Base-by-base conservation (phyloP, 164 flowering plant genomes). In the Magnolia kwangsiensis region DNA sequence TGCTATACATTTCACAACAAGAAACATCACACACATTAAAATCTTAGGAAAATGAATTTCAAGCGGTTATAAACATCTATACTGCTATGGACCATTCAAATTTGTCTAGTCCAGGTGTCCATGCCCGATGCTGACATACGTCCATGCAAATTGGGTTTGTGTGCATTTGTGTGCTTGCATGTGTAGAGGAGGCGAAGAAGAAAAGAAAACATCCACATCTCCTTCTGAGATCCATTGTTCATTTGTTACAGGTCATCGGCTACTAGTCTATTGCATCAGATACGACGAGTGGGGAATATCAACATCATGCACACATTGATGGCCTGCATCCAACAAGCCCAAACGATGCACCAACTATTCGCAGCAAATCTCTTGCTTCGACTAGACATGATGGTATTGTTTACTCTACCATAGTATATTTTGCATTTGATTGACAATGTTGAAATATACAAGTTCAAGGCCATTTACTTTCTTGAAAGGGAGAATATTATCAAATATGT, bases 281-380 rank as follows among this genome's bases (percentile, higher is more conserved):
- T 88, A 73, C 77, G 72, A 55, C 75, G 82, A 78, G 83, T 83
- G 77, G 97, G 89, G 75, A 79, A 83, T 77, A 68, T 64, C 69
- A 70, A 82, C 73, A 79, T 82, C 76, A 80, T 83, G 84, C 78
- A 85, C 67, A 76, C 71, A 68, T 71, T 90, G 75, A 63, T 85
- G 85, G 81, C 81, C 51, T 85, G 82, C 76, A 76, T 88, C 64
- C 88, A 82, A 55, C 79, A 86, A 37, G 77, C 83, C 59, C 81
- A 86, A 72, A 80, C 85, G 0, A 86, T 86, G 61, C 67, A 87
- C 85, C 83, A 75, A 80, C 84, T 89, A 77, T 77, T 90, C 71
- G 92, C 94, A 76, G 94, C 92, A 78, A 89, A 85, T 82, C 73
- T 92, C 66, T 78, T 92, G 84, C 88, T 92, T 78, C 93, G 90